Base-by-base conservation (phyloP, 352 stramenopile genomes). In the Phytophthora sojae region DNA sequence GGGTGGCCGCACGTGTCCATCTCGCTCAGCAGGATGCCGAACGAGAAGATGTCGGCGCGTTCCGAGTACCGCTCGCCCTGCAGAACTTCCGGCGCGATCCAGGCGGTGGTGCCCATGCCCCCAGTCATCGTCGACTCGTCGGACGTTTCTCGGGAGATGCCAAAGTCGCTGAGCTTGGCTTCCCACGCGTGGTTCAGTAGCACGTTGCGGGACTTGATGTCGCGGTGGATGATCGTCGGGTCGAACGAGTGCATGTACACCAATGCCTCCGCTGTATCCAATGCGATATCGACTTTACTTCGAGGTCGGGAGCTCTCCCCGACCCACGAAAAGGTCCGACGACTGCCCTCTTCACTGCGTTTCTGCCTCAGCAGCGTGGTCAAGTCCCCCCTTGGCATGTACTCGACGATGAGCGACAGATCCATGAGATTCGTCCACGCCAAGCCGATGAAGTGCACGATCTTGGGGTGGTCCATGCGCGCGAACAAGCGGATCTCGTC, bases 41-140 rank as follows among this genome's bases (percentile, higher is more conserved):
- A 90, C 26, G 80, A 87, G 72, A 90, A 94, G 17, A 94, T 82
- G 58, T 94, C 86, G 11, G 83, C 79, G 29, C 80, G 86, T 47
- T 88, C 76, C 30, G 74, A 87, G 69, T 86, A 94, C 19, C 70
- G 57, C 3, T 90, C 68, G 29, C 81, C 81, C 25, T 83, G 58
- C 14, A 94, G 55, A 26, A 94, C 81, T 65, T 94, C 86, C 19
- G 86, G 86, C 2, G 85, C 84, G 17, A 84, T 89, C 82, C 82
- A 93, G n/a, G 64, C 79, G 1, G 68, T 79, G 7, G 77, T 93
- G 17, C 84, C 84, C 67, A 80, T 81, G 11, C 87, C 79, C 2
- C 78, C 77, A 0, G 79, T 82, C 71, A 81, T 84, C 0, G 73
- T 81, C 0, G 45, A 65, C 60, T 42, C 65, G 49, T 45, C 19